phyloP scores from a whole-genome alignment of 169 alveolate genomes.

The Plasmodium reichenowi region DNA sequence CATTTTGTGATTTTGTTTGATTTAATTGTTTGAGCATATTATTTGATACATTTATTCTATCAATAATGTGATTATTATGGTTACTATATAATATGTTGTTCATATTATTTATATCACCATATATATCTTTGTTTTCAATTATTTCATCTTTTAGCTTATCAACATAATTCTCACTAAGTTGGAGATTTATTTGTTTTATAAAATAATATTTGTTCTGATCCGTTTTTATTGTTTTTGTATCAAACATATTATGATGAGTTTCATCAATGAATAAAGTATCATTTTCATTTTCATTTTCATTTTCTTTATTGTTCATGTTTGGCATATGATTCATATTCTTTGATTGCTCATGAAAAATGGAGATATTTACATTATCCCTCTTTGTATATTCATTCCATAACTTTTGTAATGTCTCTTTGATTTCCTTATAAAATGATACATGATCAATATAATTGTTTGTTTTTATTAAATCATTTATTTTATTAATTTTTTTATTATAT shows the following conservation, averaged over 20 bases:
- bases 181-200: slow-evolving; percentile 17
- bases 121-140: neutral
- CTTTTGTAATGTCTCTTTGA: slow-evolving; percentile 12
- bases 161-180: slow-evolving; percentile 31
- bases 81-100: neutral
- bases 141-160: slow-evolving; percentile 36
- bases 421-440: slow-evolving; percentile 49
- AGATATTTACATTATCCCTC: slow-evolving; percentile 9
- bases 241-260: neutral
- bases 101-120: neutral
- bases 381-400: slow-evolving; percentile 21
- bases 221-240: neutral
- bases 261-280: neutral
- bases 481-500: slow-evolving; percentile 51
- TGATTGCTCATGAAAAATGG: neutral
- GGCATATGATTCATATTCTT: neutral
- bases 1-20: neutral
- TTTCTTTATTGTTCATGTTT: neutral
- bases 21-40: neutral
- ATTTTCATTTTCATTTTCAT: neutral
- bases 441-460: slow-evolving; percentile 18
- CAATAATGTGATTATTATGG: neutral
- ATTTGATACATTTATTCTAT: neutral
- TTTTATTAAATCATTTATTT: slow-evolving; percentile 51
- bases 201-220: neutral